Evolutionary conservation across 2,329 filamentous ascomycete species (phyloP).

Genomic region (Pseudogymnoascus sp.): DNA sequence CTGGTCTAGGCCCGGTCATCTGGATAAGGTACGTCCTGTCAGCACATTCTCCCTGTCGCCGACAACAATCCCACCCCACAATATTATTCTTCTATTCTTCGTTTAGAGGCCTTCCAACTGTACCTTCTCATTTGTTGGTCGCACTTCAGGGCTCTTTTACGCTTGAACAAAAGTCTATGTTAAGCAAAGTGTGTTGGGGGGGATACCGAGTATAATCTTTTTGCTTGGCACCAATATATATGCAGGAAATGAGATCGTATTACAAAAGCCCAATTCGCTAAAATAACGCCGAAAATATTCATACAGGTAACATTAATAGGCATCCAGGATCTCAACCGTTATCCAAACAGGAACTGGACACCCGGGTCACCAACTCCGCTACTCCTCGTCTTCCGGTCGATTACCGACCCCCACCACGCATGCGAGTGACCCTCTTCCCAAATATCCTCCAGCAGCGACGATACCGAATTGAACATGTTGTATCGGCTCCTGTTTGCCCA

Average conservation of each 20-base stretch:
- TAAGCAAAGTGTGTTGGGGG: neutral
- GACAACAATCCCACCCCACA: neutral
- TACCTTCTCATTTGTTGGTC: neutral
- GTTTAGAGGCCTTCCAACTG: no score
- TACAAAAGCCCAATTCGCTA: neutral
- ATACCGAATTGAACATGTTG: slow-evolving; percentile 25
- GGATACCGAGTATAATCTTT: neutral
- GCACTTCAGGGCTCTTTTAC: neutral
- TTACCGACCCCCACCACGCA: slow-evolving; percentile 20
- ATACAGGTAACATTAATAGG: neutral
- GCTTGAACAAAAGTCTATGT: neutral
- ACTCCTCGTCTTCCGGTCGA: slow-evolving; percentile 16
- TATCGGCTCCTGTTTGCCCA: slow-evolving; percentile 29
- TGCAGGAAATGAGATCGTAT: neutral
- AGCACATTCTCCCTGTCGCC: neutral
- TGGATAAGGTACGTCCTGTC: neutral
- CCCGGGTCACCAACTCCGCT: neutral
- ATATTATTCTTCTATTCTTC: neutral
- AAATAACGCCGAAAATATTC: neutral
- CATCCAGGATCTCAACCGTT: neutral
- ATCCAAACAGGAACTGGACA: slow-evolving; percentile 3
- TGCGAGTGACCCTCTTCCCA: slow-evolving; percentile 18
- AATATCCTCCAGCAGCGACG: slow-evolving; percentile 15
- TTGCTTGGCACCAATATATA: neutral
- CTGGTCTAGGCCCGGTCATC: neutral